Evolutionary conservation across 352 stramenopile species (phyloP), one percentile per base, ranked within the genome.

Genomic region (Phytophthora uliginosa): DNA sequence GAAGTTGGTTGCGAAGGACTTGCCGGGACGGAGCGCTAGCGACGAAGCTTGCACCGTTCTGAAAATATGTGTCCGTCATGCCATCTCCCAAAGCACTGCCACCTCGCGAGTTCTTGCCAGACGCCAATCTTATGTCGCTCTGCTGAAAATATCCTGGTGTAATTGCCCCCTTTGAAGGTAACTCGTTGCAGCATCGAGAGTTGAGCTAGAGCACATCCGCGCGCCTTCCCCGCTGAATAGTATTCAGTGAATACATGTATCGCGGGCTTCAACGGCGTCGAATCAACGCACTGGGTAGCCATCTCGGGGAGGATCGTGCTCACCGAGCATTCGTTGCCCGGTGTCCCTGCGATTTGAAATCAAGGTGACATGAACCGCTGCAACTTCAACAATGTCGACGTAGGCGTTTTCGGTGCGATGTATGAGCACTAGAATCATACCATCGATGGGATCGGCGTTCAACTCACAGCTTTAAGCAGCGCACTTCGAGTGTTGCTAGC

Each of bases 301-400:
- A 56, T 64, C 18, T 64, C 40, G 58, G 58, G 28, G 58, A 55
- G 40, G 42, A 40, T 12, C 34, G n/a, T 22, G 18, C 47, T 40
- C 18, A 68, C 61, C 10, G 13, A 61, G 52, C 40, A 63, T 57
- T 63, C 13, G 40, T 9, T 62, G 61, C 42, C 61, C 5, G 31
- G 24, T 24, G 9, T 9, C 31, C n/a, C 28, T 48, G 38, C 40
- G 62, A 69, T 62, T 69, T 64, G 45, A 62, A 70, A 63, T 52
- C 53, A 63, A 51, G 15, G 52, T 63, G 54, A 50, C 40, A 69
- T 57, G 51, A 69, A 55, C 51, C 24, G 18, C 20, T 50, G 24
- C 12, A 59, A 57, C 57, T 59, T 66, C 64, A 71, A 61, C 34
- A 34, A 36, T 54, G 51, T 53, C 38, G 9, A 57, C 28, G 36